phyloP scores from a whole-genome alignment of 345 rosid species.

The Stellera chamaejasme region DNA sequence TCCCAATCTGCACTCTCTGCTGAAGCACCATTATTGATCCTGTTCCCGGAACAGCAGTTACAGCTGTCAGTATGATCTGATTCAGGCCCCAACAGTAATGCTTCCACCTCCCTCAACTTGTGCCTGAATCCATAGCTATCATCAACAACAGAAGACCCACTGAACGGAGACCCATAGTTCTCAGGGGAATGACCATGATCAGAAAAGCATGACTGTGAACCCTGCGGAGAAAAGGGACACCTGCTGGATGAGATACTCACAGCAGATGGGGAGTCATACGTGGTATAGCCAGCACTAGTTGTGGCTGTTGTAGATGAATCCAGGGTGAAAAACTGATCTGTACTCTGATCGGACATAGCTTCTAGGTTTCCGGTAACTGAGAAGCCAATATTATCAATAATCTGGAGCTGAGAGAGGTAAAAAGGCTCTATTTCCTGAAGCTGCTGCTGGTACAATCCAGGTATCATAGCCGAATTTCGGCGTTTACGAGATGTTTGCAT shows the following conservation, averaged over 20 bases:
- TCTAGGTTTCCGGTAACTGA: constrained; percentile 48
- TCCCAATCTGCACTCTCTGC: constrained; percentile 37
- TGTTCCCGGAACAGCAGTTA: constrained; percentile 38
- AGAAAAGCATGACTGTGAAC: constrained; percentile 67
- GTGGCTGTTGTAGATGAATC: constrained; percentile 75
- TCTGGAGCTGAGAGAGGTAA: constrained; percentile 38
- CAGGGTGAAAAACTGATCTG: constrained; percentile 63
- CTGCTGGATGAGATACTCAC: constrained; percentile 54
- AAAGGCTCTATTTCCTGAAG: constrained; percentile 35
- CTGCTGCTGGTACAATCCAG: constrained; percentile 42
- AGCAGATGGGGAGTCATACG: constrained; percentile 60
- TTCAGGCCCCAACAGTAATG: constrained; percentile 57
- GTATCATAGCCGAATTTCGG: constrained; percentile 40
- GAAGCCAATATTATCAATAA: constrained; percentile 36
- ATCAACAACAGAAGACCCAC: constrained; percentile 54
- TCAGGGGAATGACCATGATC: constrained; percentile 71
- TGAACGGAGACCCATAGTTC: constrained; percentile 67
- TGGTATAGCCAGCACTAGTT: constrained; percentile 28
- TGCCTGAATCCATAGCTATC: constrained; percentile 42
- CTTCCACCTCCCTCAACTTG: constrained; percentile 67
- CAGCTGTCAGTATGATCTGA: constrained; percentile 36
- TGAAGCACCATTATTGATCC: constrained; percentile 26
- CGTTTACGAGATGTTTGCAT: constrained; percentile 77
- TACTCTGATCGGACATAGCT: constrained; percentile 34
- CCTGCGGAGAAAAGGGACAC: constrained; percentile 78